Conservation (phyloP, 345 rosid genomes). For the Trapa bicornis region DNA sequence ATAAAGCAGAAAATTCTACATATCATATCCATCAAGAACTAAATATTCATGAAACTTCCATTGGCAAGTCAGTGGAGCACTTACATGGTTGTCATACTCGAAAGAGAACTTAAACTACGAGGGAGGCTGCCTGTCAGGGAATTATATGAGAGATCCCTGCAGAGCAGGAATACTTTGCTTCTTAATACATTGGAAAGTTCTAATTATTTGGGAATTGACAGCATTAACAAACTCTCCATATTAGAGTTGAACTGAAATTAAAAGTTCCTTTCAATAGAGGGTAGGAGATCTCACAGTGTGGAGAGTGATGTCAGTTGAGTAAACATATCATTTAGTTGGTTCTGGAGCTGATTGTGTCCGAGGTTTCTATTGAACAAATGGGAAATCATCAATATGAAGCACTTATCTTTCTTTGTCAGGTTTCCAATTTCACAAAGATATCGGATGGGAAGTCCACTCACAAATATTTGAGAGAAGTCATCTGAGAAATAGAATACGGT, state of each 20-base stretch:
- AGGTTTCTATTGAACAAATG: slow-evolving; percentile 47
- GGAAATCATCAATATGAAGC: not conserved
- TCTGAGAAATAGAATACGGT: slow-evolving; percentile 38
- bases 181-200: not conserved
- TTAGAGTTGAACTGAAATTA: not conserved
- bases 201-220: not conserved
- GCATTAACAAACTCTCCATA: not conserved
- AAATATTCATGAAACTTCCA: slow-evolving; percentile 3
- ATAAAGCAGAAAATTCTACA: slow-evolving; percentile 10
- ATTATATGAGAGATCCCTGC: slow-evolving; percentile 88
- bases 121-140: slow-evolving; percentile 60
- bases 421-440: not conserved
- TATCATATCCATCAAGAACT: not conserved
- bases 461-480: slow-evolving; percentile 66
- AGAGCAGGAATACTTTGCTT: slow-evolving; percentile 10
- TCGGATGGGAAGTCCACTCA: slow-evolving; percentile 27
- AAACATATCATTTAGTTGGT: slow-evolving; percentile 45
- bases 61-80: slow-evolving; percentile 15
- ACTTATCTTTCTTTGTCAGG: not conserved
- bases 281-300: slow-evolving; percentile 51
- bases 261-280: not conserved
- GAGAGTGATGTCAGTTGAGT: slow-evolving; percentile 60
- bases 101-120: slow-evolving; percentile 43
- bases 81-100: slow-evolving; percentile 60
- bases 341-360: slow-evolving; percentile 69